These are phyloP conservation scores for Lotmaria passim DNA, from an alignment of 208 protist species.

Conservation along the genomic window DNA sequence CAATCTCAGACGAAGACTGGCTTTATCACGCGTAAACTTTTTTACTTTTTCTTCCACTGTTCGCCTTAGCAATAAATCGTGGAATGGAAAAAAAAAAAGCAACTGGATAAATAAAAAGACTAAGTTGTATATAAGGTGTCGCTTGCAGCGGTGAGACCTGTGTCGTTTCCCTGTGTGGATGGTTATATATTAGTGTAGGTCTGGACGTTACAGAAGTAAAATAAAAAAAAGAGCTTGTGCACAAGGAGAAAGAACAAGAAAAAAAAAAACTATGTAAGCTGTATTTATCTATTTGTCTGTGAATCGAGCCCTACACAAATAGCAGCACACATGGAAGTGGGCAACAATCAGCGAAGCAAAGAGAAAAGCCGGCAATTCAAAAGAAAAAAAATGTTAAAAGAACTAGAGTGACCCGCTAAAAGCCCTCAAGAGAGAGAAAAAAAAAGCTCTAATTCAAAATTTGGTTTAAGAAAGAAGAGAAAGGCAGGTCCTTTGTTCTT, in stretches of 20 bases:
- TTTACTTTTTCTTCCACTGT: too few relatives aligned
- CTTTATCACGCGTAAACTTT: too few relatives aligned
- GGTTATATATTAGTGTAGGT: neutral
- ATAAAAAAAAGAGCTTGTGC: slow-evolving; percentile 2
- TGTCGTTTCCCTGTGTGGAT: neutral
- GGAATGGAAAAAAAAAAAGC: neutral
- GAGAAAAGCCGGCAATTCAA: neutral
- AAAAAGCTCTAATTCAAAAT: neutral
- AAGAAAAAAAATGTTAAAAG: neutral
- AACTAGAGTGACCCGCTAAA: too few relatives aligned
- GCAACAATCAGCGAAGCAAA: neutral
- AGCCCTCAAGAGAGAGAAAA: neutral
- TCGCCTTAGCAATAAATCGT: neutral
- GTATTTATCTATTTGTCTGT: neutral
- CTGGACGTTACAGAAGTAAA: neutral
- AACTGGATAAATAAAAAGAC: neutral
- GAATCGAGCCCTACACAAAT: neutral
- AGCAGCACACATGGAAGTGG: neutral
- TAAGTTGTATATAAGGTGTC: neutral
- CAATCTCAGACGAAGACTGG: too few relatives aligned
- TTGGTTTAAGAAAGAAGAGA: neutral
- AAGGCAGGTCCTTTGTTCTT: too few relatives aligned
- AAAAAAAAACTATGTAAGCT: neutral
- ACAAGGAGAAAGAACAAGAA: slow-evolving; percentile 13
- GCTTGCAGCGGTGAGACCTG: too few relatives aligned